Base-by-base conservation (phyloP, 2,329 filamentous ascomycete genomes). In the Pleomassaria siparia region DNA sequence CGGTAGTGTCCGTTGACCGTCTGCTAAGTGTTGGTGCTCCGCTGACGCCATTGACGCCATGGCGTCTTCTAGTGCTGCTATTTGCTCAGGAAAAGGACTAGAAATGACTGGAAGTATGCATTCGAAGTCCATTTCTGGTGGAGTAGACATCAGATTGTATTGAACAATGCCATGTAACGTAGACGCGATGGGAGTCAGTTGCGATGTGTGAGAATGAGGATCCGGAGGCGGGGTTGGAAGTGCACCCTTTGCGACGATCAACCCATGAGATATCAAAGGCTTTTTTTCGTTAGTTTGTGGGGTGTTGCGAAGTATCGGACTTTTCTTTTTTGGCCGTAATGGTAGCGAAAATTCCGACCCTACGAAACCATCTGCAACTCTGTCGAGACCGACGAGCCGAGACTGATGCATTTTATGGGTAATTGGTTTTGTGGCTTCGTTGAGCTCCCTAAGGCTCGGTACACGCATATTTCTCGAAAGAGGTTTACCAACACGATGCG, bases 291-390 rank as follows among this genome's bases (percentile, higher is more conserved):
- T 37, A 18, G n/a, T 6, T 15, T 20, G 35, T 22, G 35, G 6
- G 35, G 16, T 40, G 37, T 22, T 9, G 11, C 20, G 35, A 22
- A 20, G 12, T 18, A 24, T 28, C 4, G 22, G 11, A 10, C 12
- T 16, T n/a, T 16, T 9, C n/a, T 18, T 40, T 16, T 40, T 29
- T 4, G 25, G 13, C n/a, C 25, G 22, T 8, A n/a, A 40, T 9
- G 46, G 21, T 29, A 47, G 10, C 18, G 22, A 5, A 26, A 37
- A 37, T 26, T 47, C 45, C 12, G 37, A 13, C n/a, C 21, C 45
- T 26, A 29, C 35, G 25, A 47, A 47, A 12, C 46, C 46, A 33
- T 48, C 41, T 21, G 25, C 16, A 13, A 29, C 41, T 22, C n/a
- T 21, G 21, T 37, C 18, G 3, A 22, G n/a, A 13, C 35, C n/a